Base-by-base conservation (phyloP, 257 asterid genomes). In the Cordia subcordata region DNA sequence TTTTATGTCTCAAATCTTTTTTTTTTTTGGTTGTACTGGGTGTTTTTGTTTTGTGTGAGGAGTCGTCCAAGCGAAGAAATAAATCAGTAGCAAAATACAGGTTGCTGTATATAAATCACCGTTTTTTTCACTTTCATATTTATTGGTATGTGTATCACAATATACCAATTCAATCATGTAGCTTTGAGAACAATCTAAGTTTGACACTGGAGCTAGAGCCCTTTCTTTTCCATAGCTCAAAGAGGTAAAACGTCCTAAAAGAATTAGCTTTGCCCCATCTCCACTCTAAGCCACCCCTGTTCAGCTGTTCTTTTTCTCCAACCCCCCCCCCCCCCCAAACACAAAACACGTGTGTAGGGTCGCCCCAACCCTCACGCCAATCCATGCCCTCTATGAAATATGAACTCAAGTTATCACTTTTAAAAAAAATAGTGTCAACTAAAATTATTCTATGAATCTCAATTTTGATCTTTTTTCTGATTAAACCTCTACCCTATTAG, bases 211-310 rank as follows among this genome's bases (percentile, higher is more conserved):
- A 71, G 50, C 71, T 72, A 57, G 60, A 60, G 39, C 67, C 51
- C 54, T 57, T 51, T 27, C 35, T 27, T 6, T 27, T 6, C 6
- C 3, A 45, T 8, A 39, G 49, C 14, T 61, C 8, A 68, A 71
- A 69, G 82, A 74, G 85, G 75, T 79, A 78, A 79, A 75, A 81
- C 72, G 88, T 81, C 73, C 39, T 14, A 45, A 57, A 32, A 71
- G 85, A 73, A 78, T 76, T 74, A 42, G 23, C 64, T 68, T 79
- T 82, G 83, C 88, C 81, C 81, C 68, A 64, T 66, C 55, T 74
- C 85, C 81, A 82, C 88, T 79, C 88, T 71, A 76, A 61, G 85
- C 74, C 46, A n/a, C n/a, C n/a, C n/a, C n/a, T n/a, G n/a, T n/a
- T n/a, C n/a, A n/a, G n/a, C n/a, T n/a, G n/a, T n/a, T n/a, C n/a